Evolutionary conservation across 345 rosid genomes (phyloP).

Genomic region (Eucalyptus cloeziana): DNA sequence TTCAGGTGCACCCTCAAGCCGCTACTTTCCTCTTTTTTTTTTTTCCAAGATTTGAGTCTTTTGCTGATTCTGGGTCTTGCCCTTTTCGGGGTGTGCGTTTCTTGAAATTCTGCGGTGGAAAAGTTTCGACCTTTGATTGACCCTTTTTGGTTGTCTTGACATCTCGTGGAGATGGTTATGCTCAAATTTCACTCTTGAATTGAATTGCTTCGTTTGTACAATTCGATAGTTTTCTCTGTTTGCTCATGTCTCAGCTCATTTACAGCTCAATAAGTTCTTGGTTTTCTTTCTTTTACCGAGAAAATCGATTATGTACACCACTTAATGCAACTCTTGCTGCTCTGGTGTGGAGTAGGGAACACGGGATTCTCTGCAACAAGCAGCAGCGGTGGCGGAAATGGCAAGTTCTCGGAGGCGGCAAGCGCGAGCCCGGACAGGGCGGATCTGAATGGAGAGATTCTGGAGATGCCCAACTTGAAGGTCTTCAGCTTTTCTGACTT

Average conservation of each 20-base stretch:
- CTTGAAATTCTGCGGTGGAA: not conserved
- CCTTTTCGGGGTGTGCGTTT: not conserved
- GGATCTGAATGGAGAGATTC: conserved; percentile 6
- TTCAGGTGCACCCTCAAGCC: not conserved
- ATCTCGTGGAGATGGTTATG: not conserved
- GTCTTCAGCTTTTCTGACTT: conserved; percentile 49
- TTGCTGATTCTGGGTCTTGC: not conserved
- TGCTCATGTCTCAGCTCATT: not conserved
- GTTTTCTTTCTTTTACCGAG: not conserved
- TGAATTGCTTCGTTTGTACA: not conserved
- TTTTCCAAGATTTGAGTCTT: not conserved
- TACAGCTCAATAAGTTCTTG: not conserved
- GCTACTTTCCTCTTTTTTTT: not conserved
- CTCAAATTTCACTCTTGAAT: not conserved
- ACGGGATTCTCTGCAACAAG: not conserved
- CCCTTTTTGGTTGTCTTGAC: not conserved
- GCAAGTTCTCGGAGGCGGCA: not conserved
- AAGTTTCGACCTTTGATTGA: not conserved
- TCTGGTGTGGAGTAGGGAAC: not conserved
- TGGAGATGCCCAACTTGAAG: conserved; percentile 28
- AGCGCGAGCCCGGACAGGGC: not conserved
- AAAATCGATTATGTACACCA: not conserved
- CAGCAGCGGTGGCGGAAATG: not conserved
- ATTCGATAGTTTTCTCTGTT: not conserved
- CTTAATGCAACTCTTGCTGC: not conserved